Evolutionary conservation across 1,139 yeast species (phyloP).

Genomic region (Candida sp.): DNA sequence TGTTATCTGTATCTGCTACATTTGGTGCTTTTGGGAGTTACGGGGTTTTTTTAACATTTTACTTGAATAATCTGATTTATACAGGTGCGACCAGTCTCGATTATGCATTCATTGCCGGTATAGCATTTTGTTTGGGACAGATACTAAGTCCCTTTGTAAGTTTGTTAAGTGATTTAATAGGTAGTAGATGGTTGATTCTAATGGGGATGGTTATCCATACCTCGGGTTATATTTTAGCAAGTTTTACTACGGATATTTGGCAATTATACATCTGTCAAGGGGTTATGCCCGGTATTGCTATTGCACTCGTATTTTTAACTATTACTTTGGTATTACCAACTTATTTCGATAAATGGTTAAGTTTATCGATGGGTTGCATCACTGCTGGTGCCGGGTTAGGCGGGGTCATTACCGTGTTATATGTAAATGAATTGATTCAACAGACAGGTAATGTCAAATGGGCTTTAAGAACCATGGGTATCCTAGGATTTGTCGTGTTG

Average conservation of each 20-base stretch:
- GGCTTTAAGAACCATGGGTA: constrained; percentile 63
- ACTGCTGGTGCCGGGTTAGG: constrained; percentile 65
- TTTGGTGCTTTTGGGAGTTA: constrained; percentile 77
- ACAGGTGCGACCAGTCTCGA: constrained; percentile 58
- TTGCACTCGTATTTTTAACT: constrained; percentile 59
- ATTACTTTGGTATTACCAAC: constrained; percentile 55
- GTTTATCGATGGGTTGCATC: constrained; percentile 58
- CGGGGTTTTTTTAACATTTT: constrained; percentile 65
- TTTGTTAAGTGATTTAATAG: constrained; percentile 29
- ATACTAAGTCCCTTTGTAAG: constrained; percentile 52
- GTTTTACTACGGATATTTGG: constrained; percentile 59
- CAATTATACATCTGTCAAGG: constrained; percentile 76
- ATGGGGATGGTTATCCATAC: constrained; percentile 52
- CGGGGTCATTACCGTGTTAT: constrained; percentile 54
- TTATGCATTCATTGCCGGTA: constrained; percentile 69
- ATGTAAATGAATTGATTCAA: constrained; percentile 44
- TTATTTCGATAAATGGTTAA: constrained; percentile 57
- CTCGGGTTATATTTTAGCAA: constrained; percentile 59
- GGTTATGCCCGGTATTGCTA: constrained; percentile 57
- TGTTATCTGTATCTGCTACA: constrained; percentile 47
- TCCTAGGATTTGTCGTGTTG: constrained; percentile 43
- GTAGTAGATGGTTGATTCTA: constrained; percentile 30
- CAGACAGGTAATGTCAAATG: constrained; percentile 56
- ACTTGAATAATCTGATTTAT: constrained; percentile 41
- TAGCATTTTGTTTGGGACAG: constrained; percentile 58